Percentiles rank a stretch among this genome's conserved stretches.
These are phyloP conservation scores for Aureobasidium subglaciale DNA, from an alignment of 2,329 filamentous ascomycete genomes.

Conservation along the genomic window DNA sequence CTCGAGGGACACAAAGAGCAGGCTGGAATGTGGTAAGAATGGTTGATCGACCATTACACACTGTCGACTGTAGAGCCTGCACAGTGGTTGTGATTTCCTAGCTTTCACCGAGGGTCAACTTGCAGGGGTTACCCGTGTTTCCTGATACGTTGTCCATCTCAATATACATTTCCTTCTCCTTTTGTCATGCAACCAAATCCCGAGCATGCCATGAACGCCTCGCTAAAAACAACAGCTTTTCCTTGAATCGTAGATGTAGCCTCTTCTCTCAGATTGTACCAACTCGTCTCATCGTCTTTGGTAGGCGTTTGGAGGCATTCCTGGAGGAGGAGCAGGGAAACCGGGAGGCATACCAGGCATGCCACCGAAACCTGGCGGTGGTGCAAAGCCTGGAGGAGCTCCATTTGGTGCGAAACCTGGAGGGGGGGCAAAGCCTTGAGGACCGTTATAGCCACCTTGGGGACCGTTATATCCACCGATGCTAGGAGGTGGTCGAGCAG, in stretches of 20 bases:
- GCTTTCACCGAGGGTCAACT: neutral
- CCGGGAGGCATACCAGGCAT: slow-evolving; percentile 36
- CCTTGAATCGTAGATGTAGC: neutral
- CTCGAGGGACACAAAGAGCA: no score
- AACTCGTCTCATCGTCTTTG: slow-evolving; percentile 15
- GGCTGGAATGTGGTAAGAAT: no score
- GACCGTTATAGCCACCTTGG: slow-evolving; percentile 40
- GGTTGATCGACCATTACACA: no score
- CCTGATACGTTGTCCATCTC: neutral
- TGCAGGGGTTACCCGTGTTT: neutral
- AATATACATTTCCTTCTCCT: slow-evolving; percentile 1
- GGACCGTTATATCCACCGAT: slow-evolving; percentile 63
- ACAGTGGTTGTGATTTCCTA: neutral
- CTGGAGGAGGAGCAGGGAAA: slow-evolving; percentile 32
- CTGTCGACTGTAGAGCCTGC: no score
- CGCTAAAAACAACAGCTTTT: slow-evolving; percentile 14
- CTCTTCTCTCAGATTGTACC: neutral
- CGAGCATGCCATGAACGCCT: slow-evolving; percentile 15
- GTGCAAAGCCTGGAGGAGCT: slow-evolving; percentile 39
- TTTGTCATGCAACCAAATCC: slow-evolving; percentile 1
- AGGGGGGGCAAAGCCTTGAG: slow-evolving; percentile 38
- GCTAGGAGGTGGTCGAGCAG: slow-evolving; percentile 62
- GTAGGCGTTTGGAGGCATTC: slow-evolving; percentile 18
- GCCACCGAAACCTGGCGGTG: slow-evolving; percentile 27
- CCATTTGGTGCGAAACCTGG: slow-evolving; percentile 25